Base-by-base conservation (phyloP, 2,329 filamentous ascomycete genomes). In the Alternaria brassicicola region DNA sequence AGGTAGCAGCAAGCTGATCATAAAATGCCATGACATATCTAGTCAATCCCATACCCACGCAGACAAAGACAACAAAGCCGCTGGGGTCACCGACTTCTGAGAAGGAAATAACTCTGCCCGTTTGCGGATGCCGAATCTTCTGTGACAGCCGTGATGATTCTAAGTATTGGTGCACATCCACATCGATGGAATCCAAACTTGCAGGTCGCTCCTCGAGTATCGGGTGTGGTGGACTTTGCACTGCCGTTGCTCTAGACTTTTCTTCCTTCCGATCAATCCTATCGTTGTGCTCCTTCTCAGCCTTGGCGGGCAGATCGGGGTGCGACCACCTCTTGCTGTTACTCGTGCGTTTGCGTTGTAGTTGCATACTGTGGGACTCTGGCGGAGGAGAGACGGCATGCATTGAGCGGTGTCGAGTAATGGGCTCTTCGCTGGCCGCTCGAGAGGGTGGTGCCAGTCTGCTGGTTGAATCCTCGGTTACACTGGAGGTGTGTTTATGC, bases 21-120 rank as follows among this genome's bases (percentile, higher is more conserved):
- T 98, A 99, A 75, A 99, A 99, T 0, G 93, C 93, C 60, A 92
- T 97, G 59, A 99, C 91, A 74, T 95, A 99, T 77, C 95, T 87
- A 10, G 95, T 99, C 69, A 99, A 79, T 0, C 95, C 95, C 95
- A 99, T 99, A 19, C 95, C 95, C 3, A 99, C 93, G 71, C 95
- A 99, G 74, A 95, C 96, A 67, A 99, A 93, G 2, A 99, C 92
- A 3, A 93, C 94, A 65, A 90, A 94, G 1, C 95, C 95, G 41
- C 94, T 87, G 0, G 93, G 88, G 75, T 98, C 93, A 13, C 95
- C 95, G 3, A 99, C 95, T 76, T 99, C 95, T 0, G 94, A 98
- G 72, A 97, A 99, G 0, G 93, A 96, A 65, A 99, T 97, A 3
- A 90, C 84, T 15, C 95, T 88, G 1, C 93, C 93, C 0, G 91